Percentiles rank a stretch among this genome's conserved stretches.
Evolutionary conservation across 495 filamentous ascomycete species (phyloP).

Genomic region (Bryoglossum gracile): DNA sequence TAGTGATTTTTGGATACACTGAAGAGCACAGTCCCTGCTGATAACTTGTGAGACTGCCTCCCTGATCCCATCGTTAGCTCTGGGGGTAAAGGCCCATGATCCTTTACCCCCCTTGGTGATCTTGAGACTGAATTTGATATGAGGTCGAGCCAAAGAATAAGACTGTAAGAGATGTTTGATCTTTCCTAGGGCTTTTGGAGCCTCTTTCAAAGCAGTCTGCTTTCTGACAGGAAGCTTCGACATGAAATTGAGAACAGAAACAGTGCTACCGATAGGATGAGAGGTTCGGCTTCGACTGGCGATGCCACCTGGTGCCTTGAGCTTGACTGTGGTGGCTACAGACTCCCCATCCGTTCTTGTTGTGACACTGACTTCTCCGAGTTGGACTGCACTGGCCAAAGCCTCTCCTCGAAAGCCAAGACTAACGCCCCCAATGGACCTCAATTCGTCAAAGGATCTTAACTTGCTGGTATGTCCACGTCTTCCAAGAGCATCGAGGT

Average conservation of each 20-base stretch:
- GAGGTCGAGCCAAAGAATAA: conserved; percentile 68
- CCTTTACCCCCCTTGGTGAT: conserved; percentile 56
- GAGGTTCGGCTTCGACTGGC: conserved; percentile 39
- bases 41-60: conserved; percentile 67
- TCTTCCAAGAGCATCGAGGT: conserved; percentile 60
- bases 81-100: conserved; percentile 69
- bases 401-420: conserved; percentile 89
- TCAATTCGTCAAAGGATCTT: conserved; percentile 62
- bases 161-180: conserved; percentile 63
- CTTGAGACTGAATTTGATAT: conserved; percentile 57
- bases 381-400: conserved; percentile 65
- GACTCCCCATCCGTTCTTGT: conserved; percentile 66
- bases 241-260: conserved; percentile 62
- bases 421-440: conserved; percentile 51
- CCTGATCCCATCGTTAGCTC: conserved; percentile 40
- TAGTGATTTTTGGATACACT: conserved; percentile 30
- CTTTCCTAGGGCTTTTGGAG: conserved; percentile 51
- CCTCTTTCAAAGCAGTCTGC: conserved; percentile 55
- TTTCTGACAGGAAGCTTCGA: conserved; percentile 65
- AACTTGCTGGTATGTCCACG: conserved; percentile 85
- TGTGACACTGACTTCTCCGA: conserved; percentile 58
- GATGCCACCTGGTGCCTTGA: conserved; percentile 34
- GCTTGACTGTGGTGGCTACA: conserved; percentile 43
- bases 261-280: conserved; percentile 72
- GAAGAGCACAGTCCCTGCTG: conserved; percentile 55